phyloP scores from a whole-genome alignment of 2,329 filamentous ascomycete species.

The Ascocoryne sarcoides region DNA sequence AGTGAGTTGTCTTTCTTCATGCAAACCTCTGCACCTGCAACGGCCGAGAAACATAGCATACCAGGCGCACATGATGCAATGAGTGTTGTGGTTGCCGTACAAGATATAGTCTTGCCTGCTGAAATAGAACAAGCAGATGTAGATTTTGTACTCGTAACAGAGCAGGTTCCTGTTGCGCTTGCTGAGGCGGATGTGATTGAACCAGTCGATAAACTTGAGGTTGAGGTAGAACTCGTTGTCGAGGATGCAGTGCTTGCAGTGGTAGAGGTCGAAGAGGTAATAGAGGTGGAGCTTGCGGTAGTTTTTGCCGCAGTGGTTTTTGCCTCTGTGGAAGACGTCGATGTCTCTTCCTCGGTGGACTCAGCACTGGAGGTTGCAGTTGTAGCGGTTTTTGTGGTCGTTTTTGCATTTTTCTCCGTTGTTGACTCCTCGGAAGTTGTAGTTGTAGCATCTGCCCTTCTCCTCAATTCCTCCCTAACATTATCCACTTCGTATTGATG shows the following conservation, averaged over 20 bases:
- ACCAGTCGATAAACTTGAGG: conserved; percentile 2
- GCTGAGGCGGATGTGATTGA: neutral
- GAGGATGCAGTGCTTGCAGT: conserved; percentile 6
- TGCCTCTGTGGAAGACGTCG: conserved; percentile 1
- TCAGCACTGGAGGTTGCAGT: conserved; percentile 2
- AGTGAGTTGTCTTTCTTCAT: conserved; percentile 17
- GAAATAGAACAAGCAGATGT: conserved; percentile 8
- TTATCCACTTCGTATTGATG: conserved; percentile 4
- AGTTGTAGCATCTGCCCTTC: conserved; percentile 7
- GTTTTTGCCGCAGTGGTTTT: conserved; percentile 3
- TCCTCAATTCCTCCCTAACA: conserved; percentile 17
- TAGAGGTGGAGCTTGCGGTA: conserved; percentile 3
- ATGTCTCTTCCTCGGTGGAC: conserved; percentile 6
- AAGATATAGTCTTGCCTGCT: conserved; percentile 6
- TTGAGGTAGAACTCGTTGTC: conserved; percentile 3
- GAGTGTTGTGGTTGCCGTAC: conserved; percentile 10
- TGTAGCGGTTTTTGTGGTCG: conserved; percentile 1
- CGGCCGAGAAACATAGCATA: conserved; percentile 14
- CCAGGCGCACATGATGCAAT: conserved; percentile 15
- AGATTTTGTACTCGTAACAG: conserved; percentile 11
- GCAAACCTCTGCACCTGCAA: conserved; percentile 10
- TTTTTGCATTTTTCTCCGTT: conserved; percentile 1
- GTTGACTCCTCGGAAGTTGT: conserved; percentile 6
- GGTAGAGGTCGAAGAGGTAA: conserved; percentile 2
- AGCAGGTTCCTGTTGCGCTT: conserved; percentile 7